Percentiles rank a stretch among this genome's conserved stretches.
phyloP scores from a whole-genome alignment of 306 rosid genomes.

The Urtica urens region DNA sequence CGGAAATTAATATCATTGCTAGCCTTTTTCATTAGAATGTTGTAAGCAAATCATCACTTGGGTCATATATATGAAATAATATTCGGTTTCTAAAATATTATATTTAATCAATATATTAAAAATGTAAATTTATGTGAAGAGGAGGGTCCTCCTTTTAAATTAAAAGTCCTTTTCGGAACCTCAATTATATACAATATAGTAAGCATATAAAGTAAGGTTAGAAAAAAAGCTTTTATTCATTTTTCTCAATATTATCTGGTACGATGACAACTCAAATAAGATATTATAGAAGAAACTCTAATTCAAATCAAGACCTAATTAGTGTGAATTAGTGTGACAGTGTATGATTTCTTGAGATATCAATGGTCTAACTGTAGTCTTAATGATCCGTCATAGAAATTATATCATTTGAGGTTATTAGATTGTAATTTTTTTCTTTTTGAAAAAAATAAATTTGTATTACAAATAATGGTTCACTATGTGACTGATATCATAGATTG shows the following conservation, averaged over 20 bases:
- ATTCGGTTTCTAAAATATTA: neutral
- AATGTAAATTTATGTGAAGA: slow-evolving; percentile 60
- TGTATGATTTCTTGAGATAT: neutral
- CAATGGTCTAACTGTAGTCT: too few species aligned
- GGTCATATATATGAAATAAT: slow-evolving; percentile 2
- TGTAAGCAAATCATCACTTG: slow-evolving; percentile 14
- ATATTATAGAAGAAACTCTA: neutral
- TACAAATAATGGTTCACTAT: too few species aligned
- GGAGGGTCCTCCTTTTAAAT: slow-evolving; percentile 44
- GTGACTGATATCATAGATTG: too few species aligned
- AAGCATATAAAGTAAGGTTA: neutral
- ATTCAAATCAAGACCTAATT: neutral
- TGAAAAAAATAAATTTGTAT: too few species aligned
- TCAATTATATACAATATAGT: neutral
- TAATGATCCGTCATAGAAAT: too few species aligned
- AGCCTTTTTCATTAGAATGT: slow-evolving; percentile 26
- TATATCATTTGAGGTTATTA: too few species aligned
- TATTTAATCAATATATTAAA: slow-evolving; percentile 13
- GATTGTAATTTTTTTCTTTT: too few species aligned
- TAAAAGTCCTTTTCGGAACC: slow-evolving; percentile 15
- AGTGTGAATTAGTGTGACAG: neutral
- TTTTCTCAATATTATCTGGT: neutral
- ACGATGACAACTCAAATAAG: neutral
- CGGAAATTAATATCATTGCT: slow-evolving; percentile 20
- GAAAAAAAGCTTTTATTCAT: neutral